A percentile compares a stretch with the other conserved stretches of the same genome.
Evolutionary conservation across 192 early-diverging fungal genomes (phyloP).

Genomic region (Globomyces pollinis-pini): DNA sequence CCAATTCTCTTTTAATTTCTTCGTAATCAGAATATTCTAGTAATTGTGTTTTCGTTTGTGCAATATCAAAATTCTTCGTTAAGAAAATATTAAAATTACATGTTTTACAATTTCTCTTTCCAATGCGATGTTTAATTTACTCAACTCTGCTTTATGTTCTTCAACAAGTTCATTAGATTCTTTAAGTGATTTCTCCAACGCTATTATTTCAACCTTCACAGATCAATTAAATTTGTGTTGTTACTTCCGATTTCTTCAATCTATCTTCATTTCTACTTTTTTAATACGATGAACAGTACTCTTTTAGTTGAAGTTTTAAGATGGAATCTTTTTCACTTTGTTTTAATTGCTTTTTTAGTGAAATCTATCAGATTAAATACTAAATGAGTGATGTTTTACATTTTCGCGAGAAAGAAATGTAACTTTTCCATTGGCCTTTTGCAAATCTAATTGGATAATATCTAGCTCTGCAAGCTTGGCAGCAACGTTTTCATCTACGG

Average conservation of each 20-base stretch:
- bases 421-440: conserved; percentile 66
- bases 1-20: conserved; percentile 77
- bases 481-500: conserved; percentile 63
- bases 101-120: conserved; percentile 25
- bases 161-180: background rate
- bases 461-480: conserved; percentile 81
- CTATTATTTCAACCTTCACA: too few relatives aligned
- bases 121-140: conserved; percentile 6
- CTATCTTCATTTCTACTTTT: too few relatives aligned
- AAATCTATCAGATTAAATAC: background rate
- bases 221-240: too few relatives aligned
- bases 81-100: too few relatives aligned
- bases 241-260: too few relatives aligned
- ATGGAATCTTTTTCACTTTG: conserved; percentile 3
- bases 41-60: conserved; percentile 44
- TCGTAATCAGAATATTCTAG: conserved; percentile 72
- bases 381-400: background rate
- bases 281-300: background rate
- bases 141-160: conserved; percentile 20
- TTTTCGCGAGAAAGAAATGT: conserved; percentile 60
- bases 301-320: background rate
- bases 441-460: conserved; percentile 76
- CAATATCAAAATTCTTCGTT: conserved; percentile 48
- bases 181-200: too few relatives aligned
- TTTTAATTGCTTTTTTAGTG: conserved; percentile 11